Base-by-base conservation (phyloP, 148 eudicot genomes). In the Cornus controversa region DNA sequence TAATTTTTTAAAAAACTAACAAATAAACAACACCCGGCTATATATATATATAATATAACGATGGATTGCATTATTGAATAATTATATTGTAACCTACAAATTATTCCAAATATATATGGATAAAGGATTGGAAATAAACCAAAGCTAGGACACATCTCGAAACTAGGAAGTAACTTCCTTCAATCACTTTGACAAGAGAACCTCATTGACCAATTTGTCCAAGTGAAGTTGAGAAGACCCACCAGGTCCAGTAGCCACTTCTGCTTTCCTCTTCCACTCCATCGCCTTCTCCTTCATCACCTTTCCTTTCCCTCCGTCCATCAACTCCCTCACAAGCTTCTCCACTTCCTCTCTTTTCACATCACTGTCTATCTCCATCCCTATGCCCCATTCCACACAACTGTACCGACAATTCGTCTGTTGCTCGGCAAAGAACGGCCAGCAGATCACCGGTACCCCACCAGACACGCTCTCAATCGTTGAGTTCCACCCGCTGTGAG, bases 391-490 rank as follows among this genome's bases (percentile, higher is more conserved):
- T 54, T 83, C 77, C 7, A 60, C 69, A 37, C 86, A 83, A 50
- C 81, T 69, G 62, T 76, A 83, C 11, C 83, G 64, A 70, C 86
- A 83, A 72, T 86, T 86, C 1, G 79, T 81, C n/a, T 74, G 83
- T 71, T 85, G 88, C 34, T 82, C 85, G 0, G 85, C 82, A 20
- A 80, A 85, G 37, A 83, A 86, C 2, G 86, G 89, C 89, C 89
- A 86, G 78, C 80, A 83, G 18, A 86, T 75, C 74, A 86, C 24
- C 1, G 89, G 84, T 25, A 82, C 83, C 11, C 85, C 88, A 31
- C 69, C 63, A 13, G 24, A 36, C 0, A 85, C 69, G 66, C 80
- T 78, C 69, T 85, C 88, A 1, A 85, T 23, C 8, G 62, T 75
- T 20, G 78, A 75, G 28, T 75, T 75, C 78, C 78, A 75, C 22